Base-by-base conservation (phyloP, 1,284 basidiomycete genomes). In the Ustilago cynodontis region DNA sequence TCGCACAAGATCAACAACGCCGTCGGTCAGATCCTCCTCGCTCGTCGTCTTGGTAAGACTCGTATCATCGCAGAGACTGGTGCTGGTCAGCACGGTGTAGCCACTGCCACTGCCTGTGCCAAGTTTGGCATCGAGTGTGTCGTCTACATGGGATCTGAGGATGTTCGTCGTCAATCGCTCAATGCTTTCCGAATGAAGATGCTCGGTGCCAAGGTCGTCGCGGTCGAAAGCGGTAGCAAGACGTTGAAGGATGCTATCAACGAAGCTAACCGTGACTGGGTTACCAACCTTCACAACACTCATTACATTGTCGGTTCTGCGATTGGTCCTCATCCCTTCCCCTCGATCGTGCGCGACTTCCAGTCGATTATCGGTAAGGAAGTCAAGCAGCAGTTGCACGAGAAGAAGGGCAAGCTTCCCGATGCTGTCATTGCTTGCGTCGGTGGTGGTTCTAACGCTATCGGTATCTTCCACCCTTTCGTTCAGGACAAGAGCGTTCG, bases 91-190 rank as follows among this genome's bases (percentile, higher is more conserved):
- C 97, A 99, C 87, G 97, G 97, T 86, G 95, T 99, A 22, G 97
- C 97, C 10, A 98, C 96, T 43, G 97, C 97, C 0, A 99, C 96
- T 2, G 97, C 94, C 10, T 99, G 97, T 81, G 96, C 96, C 54
- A 93, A 93, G 81, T 99, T 99, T 83, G 95, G 94, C 16, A 85
- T 99, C 88, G 92, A 98, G 86, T 99, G 97, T 86, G 88, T 97
- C 80, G 90, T 99, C 78, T 99, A 95, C 88, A 99, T 99, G 96
- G 97, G 97, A 61, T 91, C 94, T n/a, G 96, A 98, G 87, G 97
- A 99, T 87, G 95, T 98, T 24, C 90, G 94, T 41, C 90, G 97
- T 47, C 97, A 99, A 87, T 93, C 93, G 16, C 88, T 99, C 80
- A 99, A 99, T 87, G 97, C 98, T 31, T 98, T 98, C 91, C 90